Evolutionary conservation across 2,329 filamentous ascomycete genomes (phyloP), one percentile per base, ranked within the genome.

Genomic region (Rhexocercosporidium sp.): DNA sequence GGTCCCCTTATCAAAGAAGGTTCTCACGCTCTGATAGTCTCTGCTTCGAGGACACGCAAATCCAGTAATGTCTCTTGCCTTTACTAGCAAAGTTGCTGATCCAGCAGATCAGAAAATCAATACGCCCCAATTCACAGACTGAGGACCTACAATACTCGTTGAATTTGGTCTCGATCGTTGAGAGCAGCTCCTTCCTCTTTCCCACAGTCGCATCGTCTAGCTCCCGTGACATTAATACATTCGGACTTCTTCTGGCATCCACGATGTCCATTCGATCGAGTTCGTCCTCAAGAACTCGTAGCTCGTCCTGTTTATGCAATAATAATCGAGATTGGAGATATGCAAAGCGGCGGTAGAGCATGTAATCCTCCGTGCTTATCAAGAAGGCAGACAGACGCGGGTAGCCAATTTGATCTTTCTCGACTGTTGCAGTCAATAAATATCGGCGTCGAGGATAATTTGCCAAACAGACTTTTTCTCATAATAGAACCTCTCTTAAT

Each of bases 261-360:
- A 20, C n/a, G 6, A 53, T 27, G 27, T 73, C 72, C n/a, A 68
- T 46, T 2, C 34, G 25, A 59, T 63, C 56, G 2, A 73, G 64
- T 1, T 56, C 41, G 7, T 22, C 3, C 25, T 73, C 71, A 3
- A 72, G 34, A 16, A 29, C 64, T 41, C 68, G n/a, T 8, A 73
- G 14, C 59, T 70, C 62, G 27, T 71, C 70, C 62, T 73, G 70
- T 56, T 71, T 73, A 11, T 72, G 37, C 2, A 73, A 47, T 0
- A 81, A 69, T 0, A 82, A 49, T 0, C 81, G 74, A 1, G 78
- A 70, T 57, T 81, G 78, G 0, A 82, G 66, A 53, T 75, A 79
- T 1, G 78, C 79, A 59, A 81, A 82, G 0, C 78, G 74, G 7
- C 80, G 76, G 66, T 79, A 82, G 1, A 82, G 66, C 72, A 78